phyloP scores from a whole-genome alignment of 2,329 filamentous ascomycete species.

The Cephalotrichum gorgonifer region DNA sequence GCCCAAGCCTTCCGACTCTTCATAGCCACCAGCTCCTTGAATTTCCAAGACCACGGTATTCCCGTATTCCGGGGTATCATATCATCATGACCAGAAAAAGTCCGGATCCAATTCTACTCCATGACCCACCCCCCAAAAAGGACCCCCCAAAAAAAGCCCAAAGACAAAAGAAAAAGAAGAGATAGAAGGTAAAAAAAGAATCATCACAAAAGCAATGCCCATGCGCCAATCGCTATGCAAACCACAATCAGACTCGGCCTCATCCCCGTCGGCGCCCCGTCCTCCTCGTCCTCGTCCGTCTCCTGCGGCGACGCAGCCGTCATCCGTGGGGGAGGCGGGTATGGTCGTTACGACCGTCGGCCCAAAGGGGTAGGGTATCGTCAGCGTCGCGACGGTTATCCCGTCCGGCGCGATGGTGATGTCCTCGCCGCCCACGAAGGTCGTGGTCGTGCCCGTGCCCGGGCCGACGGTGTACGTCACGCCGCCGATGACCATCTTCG shows the following conservation, averaged over 20 bases:
- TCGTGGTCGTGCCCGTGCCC: slow-evolving; percentile 28
- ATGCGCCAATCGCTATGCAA: slow-evolving; percentile 30
- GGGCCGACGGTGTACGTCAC: slow-evolving; percentile 41
- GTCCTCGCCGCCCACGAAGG: slow-evolving; percentile 36
- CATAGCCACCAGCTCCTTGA: too few species aligned
- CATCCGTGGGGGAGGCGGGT: slow-evolving; percentile 9
- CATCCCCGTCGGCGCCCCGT: slow-evolving; percentile 12
- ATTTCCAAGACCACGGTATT: not conserved
- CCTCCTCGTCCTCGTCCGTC: slow-evolving; percentile 11
- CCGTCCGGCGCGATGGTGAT: slow-evolving; percentile 40
- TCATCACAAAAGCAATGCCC: slow-evolving; percentile 19
- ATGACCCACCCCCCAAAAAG: too few species aligned
- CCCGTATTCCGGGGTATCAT: slow-evolving; percentile 7
- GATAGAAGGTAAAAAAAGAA: not conserved
- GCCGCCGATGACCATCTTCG: slow-evolving; percentile 36
- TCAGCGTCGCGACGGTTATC: slow-evolving; percentile 35
- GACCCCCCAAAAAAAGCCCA: not conserved
- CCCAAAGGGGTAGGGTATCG: slow-evolving; percentile 33
- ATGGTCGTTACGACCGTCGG: slow-evolving; percentile 30
- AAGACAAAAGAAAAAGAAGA: slow-evolving; percentile 3
- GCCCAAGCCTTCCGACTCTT: too few species aligned
- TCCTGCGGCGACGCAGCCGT: slow-evolving; percentile 1
- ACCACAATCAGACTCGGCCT: slow-evolving; percentile 12
- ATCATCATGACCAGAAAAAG: slow-evolving; percentile 3
- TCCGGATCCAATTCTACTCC: not conserved